Evolutionary conservation across 2,329 filamentous ascomycete genomes (phyloP), one percentile per base, ranked within the genome.

Genomic region (Diaporthe citriasiana): DNA sequence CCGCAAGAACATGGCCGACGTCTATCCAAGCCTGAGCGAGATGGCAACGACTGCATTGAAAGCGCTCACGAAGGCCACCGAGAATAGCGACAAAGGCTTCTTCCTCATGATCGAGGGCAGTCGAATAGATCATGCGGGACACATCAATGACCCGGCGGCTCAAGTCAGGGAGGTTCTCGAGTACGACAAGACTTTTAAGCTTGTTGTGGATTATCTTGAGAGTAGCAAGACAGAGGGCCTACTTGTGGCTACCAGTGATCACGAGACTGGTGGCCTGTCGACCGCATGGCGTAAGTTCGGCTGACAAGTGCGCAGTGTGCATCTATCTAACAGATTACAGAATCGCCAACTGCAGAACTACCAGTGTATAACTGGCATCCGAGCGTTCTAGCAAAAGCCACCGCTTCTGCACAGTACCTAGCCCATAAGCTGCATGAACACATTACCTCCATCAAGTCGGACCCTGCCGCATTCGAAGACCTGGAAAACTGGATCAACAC

Each of bases 91-190:
- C 55, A 92, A 97, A 83, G 97, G 97, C 6, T 99, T 98, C 87
- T 99, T 99, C 84, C 87, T 99, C 78, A 98, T 99, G 96, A 97
- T 99, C 75, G 97, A 99, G 83, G 97, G 95, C 6, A 97, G 94
- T 79, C 90, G 97, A 55, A 98, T 99, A 79, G 97, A 99, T 80
- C 97, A 99, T 81, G 96, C 97, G 5, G 97, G 95, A 9, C 94
- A 97, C 81, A 90, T 89, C 76, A 97, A 97, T 78, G 94, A 97
- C 78, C 94, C 94, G 0, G 94, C 93, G 13, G 93, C 94, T 0
- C 94, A 97, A 80, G 94, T 96, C 15, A 92, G 94, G 78, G 97
- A 99, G 83, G 96, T 99, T 0, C 87, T 98, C n/a, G 96, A 95
- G 69, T 99, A 97, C 79, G 97, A 99, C 86, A 91, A 90, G 82